Evolutionary conservation across 495 filamentous ascomycete genomes (phyloP), one percentile per base, ranked within the genome.

Genomic region (Penicillium desertorum): DNA sequence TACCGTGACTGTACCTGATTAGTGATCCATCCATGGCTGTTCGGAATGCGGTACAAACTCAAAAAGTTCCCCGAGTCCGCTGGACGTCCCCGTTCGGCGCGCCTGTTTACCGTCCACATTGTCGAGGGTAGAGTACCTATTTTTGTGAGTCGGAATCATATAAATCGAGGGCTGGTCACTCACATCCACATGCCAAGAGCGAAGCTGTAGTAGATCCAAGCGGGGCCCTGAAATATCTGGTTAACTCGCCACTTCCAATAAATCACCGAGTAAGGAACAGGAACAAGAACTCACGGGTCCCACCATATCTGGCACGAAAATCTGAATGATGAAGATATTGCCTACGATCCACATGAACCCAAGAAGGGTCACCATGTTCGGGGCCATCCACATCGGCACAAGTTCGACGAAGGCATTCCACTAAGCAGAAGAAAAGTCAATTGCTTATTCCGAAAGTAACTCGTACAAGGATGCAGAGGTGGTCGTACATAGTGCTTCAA

Each of bases 81-180:
- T 96, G 41, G 94, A 98, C 14, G 93, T 96, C 6, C 94, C 93
- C 8, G 95, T 98, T 57, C 94, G 81, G 54, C 94, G 79, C 25
- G 94, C 94, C 76, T 98, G 94, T 79, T 98, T 98, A 56, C 94
- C 94, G 71, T 98, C 94, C 39, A 98, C 86, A 68, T 98, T 98
- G 77, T 98, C 94, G 85, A 98, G 88, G 12, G 94, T 98, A 37
- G 93, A 96, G 75, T 98, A 98, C 76, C 85, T 64, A 54, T 52
- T 36, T 39, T 54, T 54, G 19, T 58, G 6, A 60, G 37, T 22
- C 19, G 4, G 30, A 12, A 50, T 42, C 46, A 45, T 19, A 20
- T 12, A 51, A 17, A 20, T 16, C 8, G 7, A 29, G 27, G 23
- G 39, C n/a, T 3, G 30, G 20, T 42, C 32, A 70, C 84, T 77